Percentiles rank a stretch among this genome's conserved stretches.
Conservation (phyloP, 2,329 filamentous ascomycete species). For the Sporothrix euskadiensis region DNA sequence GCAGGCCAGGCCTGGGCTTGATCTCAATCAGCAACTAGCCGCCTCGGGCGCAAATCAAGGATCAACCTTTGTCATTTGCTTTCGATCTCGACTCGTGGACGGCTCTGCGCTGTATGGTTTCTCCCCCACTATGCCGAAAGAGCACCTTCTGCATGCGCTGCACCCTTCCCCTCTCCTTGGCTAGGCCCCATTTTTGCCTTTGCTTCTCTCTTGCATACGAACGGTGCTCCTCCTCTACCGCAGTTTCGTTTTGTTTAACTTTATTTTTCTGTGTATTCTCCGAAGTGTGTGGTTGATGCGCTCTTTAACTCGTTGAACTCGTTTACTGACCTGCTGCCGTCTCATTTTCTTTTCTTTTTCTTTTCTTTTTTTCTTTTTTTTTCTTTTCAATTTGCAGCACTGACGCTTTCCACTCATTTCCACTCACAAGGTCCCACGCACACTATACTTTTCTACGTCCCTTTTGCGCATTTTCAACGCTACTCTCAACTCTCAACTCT, state of each 20-base stretch:
- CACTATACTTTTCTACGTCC: not conserved
- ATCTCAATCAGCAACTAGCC: constrained; percentile 19
- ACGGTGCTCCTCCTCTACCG: not conserved
- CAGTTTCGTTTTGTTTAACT: not conserved
- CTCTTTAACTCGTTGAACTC: not conserved
- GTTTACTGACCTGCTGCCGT: not conserved
- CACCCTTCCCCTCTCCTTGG: constrained; percentile 12
- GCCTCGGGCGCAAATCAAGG: constrained; percentile 1
- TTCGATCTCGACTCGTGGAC: not conserved
- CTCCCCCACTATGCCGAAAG: not conserved
- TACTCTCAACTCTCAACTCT: not conserved
- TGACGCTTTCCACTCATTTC: too few species aligned
- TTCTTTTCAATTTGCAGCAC: not conserved
- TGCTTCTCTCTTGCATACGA: not conserved
- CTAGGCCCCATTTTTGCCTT: not conserved
- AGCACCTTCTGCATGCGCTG: not conserved
- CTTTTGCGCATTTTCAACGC: not conserved
- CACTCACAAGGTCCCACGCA: not conserved
- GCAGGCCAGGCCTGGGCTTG: not conserved
- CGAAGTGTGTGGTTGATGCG: constrained; percentile 2
- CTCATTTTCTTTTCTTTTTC: not conserved
- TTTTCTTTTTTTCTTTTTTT: not conserved
- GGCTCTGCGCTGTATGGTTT: not conserved
- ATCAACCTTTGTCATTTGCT: not conserved
- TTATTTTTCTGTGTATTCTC: not conserved